phyloP scores from a whole-genome alignment of 805 yeast genomes.

The Starmerella bombicola region DNA sequence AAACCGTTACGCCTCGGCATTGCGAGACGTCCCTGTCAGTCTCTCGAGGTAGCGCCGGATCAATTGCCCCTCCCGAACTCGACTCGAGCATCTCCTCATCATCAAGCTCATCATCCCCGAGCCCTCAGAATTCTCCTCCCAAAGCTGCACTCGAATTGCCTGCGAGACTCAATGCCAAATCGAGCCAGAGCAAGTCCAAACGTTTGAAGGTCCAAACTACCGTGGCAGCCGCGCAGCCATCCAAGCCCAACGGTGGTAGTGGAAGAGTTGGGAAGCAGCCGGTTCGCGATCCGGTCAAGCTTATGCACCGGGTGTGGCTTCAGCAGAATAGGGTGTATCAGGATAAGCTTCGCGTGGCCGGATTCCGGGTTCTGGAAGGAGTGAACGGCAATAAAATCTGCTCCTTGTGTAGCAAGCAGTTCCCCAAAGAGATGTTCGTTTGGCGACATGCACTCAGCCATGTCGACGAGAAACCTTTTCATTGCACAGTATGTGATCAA shows the following conservation, averaged over 20 bases:
- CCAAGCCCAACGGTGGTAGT: no score
- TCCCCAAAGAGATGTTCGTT: conserved; percentile 16
- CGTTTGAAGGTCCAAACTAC: no score
- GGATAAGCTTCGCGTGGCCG: conserved; percentile 7
- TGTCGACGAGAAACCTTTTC: conserved; percentile 16
- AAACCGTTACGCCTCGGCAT: no score
- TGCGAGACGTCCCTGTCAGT: no score
- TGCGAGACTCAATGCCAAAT: no score
- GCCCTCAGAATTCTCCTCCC: not conserved
- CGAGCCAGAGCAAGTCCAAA: no score
- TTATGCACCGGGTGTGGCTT: conserved; percentile 14
- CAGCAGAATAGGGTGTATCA: conserved; percentile 13
- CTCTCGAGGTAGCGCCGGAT: not conserved
- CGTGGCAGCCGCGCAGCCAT: no score
- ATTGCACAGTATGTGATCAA: conserved; percentile 16
- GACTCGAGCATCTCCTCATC: conserved; percentile 1
- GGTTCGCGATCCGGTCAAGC: conserved; percentile 10
- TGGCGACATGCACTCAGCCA: conserved; percentile 19
- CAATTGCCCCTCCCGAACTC: not conserved
- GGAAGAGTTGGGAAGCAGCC: conserved; percentile 9
- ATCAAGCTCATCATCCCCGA: not conserved
- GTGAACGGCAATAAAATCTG: conserved; percentile 11
- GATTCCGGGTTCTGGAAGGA: conserved; percentile 14
- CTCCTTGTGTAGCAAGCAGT: conserved; percentile 11
- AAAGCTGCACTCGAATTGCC: no score